Percentiles rank a stretch among this genome's conserved stretches.
Conservation (phyloP, 345 rosid species). For the Boechera divaricarpa region DNA sequence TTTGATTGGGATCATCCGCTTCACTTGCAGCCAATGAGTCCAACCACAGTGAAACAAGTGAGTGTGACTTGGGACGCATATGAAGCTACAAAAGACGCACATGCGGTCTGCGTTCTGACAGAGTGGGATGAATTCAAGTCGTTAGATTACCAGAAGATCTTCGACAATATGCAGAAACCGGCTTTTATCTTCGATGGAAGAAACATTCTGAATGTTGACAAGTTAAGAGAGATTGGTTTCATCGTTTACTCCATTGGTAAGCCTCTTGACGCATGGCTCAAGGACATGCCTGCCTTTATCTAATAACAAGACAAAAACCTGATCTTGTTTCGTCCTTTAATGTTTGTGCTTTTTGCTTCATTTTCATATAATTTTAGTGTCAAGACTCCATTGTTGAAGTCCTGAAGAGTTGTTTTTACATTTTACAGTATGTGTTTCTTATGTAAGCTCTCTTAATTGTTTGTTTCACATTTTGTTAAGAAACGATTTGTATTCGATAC, state of each 20-base stretch:
- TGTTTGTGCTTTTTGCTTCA: slow-evolving; percentile 24
- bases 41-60: slow-evolving; percentile 82
- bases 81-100: slow-evolving; percentile 84
- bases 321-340: slow-evolving; percentile 5
- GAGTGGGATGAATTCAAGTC: slow-evolving; percentile 95
- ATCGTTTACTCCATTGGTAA: slow-evolving; percentile 66
- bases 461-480: slow-evolving; percentile 4
- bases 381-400: slow-evolving; percentile 7
- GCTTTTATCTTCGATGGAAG: slow-evolving; percentile 90
- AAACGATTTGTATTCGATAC: slow-evolving; percentile 21
- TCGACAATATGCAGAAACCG: slow-evolving; percentile 89
- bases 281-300: slow-evolving; percentile 52
- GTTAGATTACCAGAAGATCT: slow-evolving; percentile 81
- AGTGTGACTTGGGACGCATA: slow-evolving; percentile 79
- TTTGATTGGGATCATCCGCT: slow-evolving; percentile 96
- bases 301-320: slow-evolving; percentile 13
- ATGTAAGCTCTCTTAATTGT: slow-evolving; percentile 23
- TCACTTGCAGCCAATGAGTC: slow-evolving; percentile 94
- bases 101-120: slow-evolving; percentile 77
- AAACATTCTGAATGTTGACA: slow-evolving; percentile 59
- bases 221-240: slow-evolving; percentile 90
- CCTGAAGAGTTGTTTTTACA: slow-evolving; percentile 17
- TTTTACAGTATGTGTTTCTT: slow-evolving; percentile 5
- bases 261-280: slow-evolving; percentile 47
- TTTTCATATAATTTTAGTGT: slow-evolving; percentile 30